A percentile compares a stretch with the other conserved stretches of the same genome.
phyloP scores from a whole-genome alignment of 2,329 filamentous ascomycete species.

The Immersiporthe knoxdaviesiana region DNA sequence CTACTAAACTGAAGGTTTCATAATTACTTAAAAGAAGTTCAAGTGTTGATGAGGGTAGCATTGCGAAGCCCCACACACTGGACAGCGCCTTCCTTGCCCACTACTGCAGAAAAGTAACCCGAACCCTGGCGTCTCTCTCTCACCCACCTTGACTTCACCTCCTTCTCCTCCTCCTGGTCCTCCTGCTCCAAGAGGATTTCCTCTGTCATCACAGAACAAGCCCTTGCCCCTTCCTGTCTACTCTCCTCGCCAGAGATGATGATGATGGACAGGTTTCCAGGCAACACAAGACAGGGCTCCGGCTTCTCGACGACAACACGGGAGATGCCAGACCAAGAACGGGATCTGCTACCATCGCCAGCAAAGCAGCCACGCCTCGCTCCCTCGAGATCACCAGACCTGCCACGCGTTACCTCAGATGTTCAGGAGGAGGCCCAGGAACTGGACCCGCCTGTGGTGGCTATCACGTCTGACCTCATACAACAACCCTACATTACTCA shows the following conservation, averaged over 20 bases:
- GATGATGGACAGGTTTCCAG: background rate
- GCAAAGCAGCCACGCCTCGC: slow-evolving; percentile 10
- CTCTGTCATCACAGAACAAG: background rate
- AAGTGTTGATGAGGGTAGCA: background rate
- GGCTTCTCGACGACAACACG: background rate
- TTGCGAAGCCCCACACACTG: background rate
- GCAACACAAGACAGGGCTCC: background rate
- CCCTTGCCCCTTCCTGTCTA: background rate
- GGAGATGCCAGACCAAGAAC: slow-evolving; percentile 9
- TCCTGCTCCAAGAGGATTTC: background rate
- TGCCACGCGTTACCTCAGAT: slow-evolving; percentile 18
- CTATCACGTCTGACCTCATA: slow-evolving; percentile 9
- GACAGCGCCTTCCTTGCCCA: background rate
- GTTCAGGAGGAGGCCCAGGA: slow-evolving; percentile 7
- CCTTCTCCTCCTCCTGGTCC: background rate
- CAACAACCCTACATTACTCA: background rate
- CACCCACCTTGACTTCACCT: background rate
- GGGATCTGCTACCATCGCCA: background rate
- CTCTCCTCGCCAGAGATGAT: background rate
- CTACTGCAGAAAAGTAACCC: background rate
- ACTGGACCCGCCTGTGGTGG: background rate
- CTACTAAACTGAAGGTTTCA: too few relatives aligned
- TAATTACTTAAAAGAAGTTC: too few relatives aligned
- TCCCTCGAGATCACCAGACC: slow-evolving; percentile 6
- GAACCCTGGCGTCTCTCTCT: background rate